These are phyloP conservation scores for Hyphopichia wangnamkhiaoensis DNA, from an alignment of 1,139 yeast genomes.

Conservation along the genomic window DNA sequence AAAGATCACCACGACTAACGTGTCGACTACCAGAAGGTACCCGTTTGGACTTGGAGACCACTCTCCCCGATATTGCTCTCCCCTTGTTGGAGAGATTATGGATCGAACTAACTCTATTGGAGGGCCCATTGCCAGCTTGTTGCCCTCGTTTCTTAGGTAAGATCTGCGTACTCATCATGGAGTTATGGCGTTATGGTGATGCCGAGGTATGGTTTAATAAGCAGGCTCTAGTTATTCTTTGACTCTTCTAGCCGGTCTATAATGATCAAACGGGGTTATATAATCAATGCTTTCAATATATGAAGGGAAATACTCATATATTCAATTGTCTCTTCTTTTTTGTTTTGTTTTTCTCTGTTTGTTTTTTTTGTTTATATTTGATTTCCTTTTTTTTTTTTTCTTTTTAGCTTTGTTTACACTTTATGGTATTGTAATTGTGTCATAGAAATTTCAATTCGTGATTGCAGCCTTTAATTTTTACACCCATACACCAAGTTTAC, in stretches of 20 bases:
- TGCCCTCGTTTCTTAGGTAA: slow-evolving; percentile 26
- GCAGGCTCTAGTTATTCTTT: too few relatives aligned
- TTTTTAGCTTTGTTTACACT: too few relatives aligned
- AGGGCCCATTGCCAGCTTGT: slow-evolving; percentile 7
- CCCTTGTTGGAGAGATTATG: slow-evolving; percentile 26
- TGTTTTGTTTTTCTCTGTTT: not conserved
- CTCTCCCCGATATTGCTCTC: slow-evolving; percentile 27
- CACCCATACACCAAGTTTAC: too few relatives aligned
- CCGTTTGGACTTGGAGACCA: slow-evolving; percentile 17
- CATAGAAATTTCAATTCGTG: too few relatives aligned
- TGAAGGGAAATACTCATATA: too few relatives aligned
- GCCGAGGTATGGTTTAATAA: too few relatives aligned
- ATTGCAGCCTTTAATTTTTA: not conserved
- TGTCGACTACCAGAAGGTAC: slow-evolving; percentile 12
- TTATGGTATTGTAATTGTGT: too few relatives aligned
- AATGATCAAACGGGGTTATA: too few relatives aligned
- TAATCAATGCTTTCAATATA: too few relatives aligned
- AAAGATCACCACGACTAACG: slow-evolving; percentile 20
- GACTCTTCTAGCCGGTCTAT: too few relatives aligned
- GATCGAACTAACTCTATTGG: slow-evolving; percentile 16
- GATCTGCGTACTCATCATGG: slow-evolving; percentile 15
- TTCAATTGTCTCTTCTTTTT: too few relatives aligned
- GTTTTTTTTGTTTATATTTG: not conserved
- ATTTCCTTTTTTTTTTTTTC: slow-evolving; percentile 9
- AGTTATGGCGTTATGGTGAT: too few relatives aligned